A percentile compares a stretch with the other conserved stretches of the same genome.
phyloP scores from a whole-genome alignment of 228 moss, liverwort and hornwort species.

The Sphagnum magellanicum region DNA sequence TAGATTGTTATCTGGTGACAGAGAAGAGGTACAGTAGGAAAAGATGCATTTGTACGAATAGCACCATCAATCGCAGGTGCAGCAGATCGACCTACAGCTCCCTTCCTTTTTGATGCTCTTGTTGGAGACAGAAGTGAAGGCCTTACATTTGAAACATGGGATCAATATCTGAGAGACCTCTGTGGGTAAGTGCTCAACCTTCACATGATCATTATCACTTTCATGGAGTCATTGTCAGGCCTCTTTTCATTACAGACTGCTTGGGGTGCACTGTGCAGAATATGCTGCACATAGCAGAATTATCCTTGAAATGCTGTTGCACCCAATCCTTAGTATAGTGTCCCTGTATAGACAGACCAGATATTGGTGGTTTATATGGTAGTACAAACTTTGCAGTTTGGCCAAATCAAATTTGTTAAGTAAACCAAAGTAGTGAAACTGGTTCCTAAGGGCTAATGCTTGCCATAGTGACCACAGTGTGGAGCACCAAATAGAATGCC shows the following conservation, averaged over 20 bases:
- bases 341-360: too few species aligned
- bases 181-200: slow-evolving; percentile 52
- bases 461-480: too few species aligned
- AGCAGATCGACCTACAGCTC: slow-evolving; percentile 76
- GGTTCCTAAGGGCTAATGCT: too few species aligned
- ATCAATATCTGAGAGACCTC: slow-evolving; percentile 57
- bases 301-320: too few species aligned
- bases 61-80: slow-evolving; percentile 88
- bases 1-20: slow-evolving; percentile 13
- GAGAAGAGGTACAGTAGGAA: slow-evolving; percentile 77
- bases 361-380: too few species aligned
- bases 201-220: background rate
- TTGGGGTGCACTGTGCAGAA: background rate
- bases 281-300: background rate
- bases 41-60: slow-evolving; percentile 76
- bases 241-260: too few species aligned
- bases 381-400: too few species aligned
- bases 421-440: too few species aligned
- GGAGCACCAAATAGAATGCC: too few species aligned
- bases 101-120: slow-evolving; percentile 51
- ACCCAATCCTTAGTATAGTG: too few species aligned
- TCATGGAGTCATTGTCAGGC: too few species aligned
- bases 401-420: too few species aligned
- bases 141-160: slow-evolving; percentile 70
- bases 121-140: slow-evolving; percentile 35